Evolutionary conservation across 345 rosid species (phyloP).

Genomic region (Raphanus raphanistrum): DNA sequence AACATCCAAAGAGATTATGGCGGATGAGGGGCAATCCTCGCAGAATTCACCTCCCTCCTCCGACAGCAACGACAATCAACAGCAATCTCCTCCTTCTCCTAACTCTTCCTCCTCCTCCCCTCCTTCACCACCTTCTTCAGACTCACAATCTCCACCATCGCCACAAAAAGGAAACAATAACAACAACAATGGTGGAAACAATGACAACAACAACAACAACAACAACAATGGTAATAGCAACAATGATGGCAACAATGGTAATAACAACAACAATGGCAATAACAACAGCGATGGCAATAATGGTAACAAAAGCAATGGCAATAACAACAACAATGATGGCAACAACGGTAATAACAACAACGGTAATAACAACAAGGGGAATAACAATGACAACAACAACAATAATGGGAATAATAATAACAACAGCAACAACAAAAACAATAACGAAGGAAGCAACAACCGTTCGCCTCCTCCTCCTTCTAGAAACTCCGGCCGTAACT

Average conservation of each 20-base stretch:
- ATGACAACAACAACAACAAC: background rate
- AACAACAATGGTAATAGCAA: background rate
- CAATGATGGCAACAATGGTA: background rate
- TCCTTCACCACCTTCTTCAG: slow-evolving; percentile 34
- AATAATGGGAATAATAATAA: background rate
- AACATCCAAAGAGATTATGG: slow-evolving; percentile 34
- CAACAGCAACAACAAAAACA: background rate
- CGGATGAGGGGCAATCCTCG: slow-evolving; percentile 40
- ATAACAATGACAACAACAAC: background rate
- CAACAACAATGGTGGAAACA: slow-evolving; percentile 19
- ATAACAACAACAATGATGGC: background rate
- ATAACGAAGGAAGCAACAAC: slow-evolving; percentile 27
- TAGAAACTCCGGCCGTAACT: slow-evolving; percentile 14
- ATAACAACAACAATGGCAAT: slow-evolving; percentile 1
- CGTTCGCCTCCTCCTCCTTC: slow-evolving; percentile 39
- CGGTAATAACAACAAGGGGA: slow-evolving; percentile 6
- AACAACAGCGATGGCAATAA: background rate
- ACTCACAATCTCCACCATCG: slow-evolving; percentile 40
- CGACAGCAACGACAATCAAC: slow-evolving; percentile 9
- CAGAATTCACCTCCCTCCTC: slow-evolving; percentile 28
- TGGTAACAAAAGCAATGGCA: background rate
- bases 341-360: background rate
- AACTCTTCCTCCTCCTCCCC: slow-evolving; percentile 19
- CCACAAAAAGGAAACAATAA: slow-evolving; percentile 26
- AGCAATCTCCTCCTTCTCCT: slow-evolving; percentile 41